Conservation (phyloP, 371 early-diverging fungal species). For the Mortierella sp. region DNA sequence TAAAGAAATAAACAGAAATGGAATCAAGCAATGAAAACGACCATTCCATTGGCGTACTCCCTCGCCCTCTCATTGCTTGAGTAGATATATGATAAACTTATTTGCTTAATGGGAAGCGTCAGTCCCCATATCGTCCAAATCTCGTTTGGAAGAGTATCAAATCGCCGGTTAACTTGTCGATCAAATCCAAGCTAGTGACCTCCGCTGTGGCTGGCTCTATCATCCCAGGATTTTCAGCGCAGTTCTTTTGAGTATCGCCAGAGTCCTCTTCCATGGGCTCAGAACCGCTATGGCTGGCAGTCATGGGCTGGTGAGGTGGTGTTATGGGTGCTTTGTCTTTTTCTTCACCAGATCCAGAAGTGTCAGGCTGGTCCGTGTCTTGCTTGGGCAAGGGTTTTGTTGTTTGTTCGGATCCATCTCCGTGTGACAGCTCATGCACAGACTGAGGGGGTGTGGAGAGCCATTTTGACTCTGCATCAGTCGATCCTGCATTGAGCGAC, state of each 20-base stretch:
- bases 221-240: background rate
- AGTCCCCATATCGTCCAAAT: conserved; percentile 17
- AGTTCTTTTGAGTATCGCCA: background rate
- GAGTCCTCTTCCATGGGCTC: background rate
- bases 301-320: conserved; percentile 29
- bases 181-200: conserved; percentile 60
- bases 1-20: background rate
- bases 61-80: background rate
- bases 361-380: background rate
- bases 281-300: background rate
- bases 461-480: conserved; percentile 12
- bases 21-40: background rate
- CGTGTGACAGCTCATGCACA: conserved; percentile 28
- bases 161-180: conserved; percentile 59
- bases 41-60: background rate
- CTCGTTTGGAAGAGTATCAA: conserved; percentile 60
- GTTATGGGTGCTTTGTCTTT: conserved; percentile 30
- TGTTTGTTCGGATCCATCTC: conserved; percentile 16
- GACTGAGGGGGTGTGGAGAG: conserved; percentile 37
- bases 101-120: background rate
- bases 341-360: background rate
- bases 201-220: background rate
- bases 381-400: background rate
- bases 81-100: background rate
- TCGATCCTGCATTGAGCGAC: conserved; percentile 5